These are phyloP conservation scores for Tetrahymena malaccensis DNA, from an alignment of 73 alveolate species.

Conservation along the genomic window DNA sequence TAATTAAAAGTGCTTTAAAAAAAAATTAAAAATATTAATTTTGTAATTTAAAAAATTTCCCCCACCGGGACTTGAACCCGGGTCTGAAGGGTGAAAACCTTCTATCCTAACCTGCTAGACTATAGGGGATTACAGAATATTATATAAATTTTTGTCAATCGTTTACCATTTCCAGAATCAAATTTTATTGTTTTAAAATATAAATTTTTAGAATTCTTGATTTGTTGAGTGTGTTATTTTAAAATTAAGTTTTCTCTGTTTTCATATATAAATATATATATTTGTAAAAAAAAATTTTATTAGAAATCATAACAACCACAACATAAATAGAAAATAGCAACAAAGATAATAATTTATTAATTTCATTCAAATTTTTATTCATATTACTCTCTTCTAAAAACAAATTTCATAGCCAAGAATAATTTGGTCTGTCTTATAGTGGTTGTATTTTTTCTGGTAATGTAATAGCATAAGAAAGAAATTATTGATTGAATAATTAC, in stretches of 20 bases:
- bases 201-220: too few species aligned
- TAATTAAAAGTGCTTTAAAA: too few species aligned
- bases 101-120: slow-evolving; percentile 1
- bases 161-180: not conserved
- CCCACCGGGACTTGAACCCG: slow-evolving; percentile 6
- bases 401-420: not conserved
- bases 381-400: not conserved
- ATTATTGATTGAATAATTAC: not conserved
- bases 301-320: too few species aligned
- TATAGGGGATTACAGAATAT: not conserved
- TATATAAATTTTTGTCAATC: not conserved
- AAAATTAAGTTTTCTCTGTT: too few species aligned
- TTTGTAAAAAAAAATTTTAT: too few species aligned
- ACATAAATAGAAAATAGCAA: too few species aligned
- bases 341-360: too few species aligned
- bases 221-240: too few species aligned
- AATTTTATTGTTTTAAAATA: too few species aligned
- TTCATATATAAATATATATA: too few species aligned
- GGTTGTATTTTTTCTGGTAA: not conserved
- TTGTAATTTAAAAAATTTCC: not conserved
- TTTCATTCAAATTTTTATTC: not conserved
- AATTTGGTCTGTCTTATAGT: not conserved
- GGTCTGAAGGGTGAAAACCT: slow-evolving; percentile 2
- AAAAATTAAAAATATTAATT: too few species aligned
- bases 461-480: not conserved